Evolutionary conservation across 441 rosid genomes (phyloP), one percentile per base, ranked within the genome.

Genomic region (Eruca vesicaria): DNA sequence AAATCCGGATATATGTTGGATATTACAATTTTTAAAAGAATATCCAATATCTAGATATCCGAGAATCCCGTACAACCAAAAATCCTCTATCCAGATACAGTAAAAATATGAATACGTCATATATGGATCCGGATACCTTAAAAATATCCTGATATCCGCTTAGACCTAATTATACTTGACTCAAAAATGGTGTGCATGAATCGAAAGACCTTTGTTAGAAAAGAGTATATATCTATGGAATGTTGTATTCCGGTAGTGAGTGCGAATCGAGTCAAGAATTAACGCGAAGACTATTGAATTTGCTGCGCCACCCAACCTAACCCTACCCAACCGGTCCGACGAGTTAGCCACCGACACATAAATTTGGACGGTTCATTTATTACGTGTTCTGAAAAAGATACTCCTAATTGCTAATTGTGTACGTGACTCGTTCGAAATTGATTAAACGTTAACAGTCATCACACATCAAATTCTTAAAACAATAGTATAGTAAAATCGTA

Each of bases 321-420:
- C 68, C 14, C 26, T 75, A 68, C 73, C 73, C 78, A 43, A 66
- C 78, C 32, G 1, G 4, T 53, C 18, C 35, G 2, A 60, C 23
- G 43, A 74, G 53, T 74, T 33, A 60, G 23, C 41, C 73, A 75
- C 78, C 78, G 78, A 48, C 73, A 0, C 3, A 60, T 75, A 75
- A 68, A 75, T 50, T 59, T 50, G 68, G 68, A 38, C 45, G 68
- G 73, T 21, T 61, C 73, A 18, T 60, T 68, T 32, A 57, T 67
- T 74, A n/a, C 59, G 2, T 56, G 19, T 55, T 38, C 12, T 64
- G 56, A 62, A 21, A 33, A 50, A 1, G 33, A 48, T 31, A 48
- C 35, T 48, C 45, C 6, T 38, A 9, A 26, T 19, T 52, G 57
- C 19, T 19, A 67, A 21, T 5, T 68, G 15, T n/a, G 50, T 35